Evolutionary conservation across 129 eudicot species (phyloP).

Genomic region (Dittrichia graveolens): DNA sequence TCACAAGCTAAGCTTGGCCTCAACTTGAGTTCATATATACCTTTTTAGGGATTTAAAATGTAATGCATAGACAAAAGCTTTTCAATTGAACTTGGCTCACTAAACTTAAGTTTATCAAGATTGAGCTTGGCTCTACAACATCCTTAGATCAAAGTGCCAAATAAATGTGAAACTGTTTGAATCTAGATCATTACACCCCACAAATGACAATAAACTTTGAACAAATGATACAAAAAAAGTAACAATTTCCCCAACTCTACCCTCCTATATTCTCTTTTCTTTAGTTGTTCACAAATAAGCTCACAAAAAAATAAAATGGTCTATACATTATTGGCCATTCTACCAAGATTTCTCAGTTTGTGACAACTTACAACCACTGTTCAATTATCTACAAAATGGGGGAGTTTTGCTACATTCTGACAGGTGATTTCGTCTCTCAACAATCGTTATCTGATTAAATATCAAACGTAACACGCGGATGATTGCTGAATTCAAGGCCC

Average conservation of each 20-base stretch:
- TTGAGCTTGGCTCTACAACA: no score
- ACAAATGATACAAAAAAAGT: constrained; percentile 15
- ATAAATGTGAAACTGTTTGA: no score
- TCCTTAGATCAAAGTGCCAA: no score
- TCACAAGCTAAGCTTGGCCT: no score
- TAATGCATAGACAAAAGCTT: no score
- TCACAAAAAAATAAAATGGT: constrained; percentile 32
- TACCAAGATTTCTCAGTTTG: constrained; percentile 17
- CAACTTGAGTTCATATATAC: no score
- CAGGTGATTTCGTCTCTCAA: neutral
- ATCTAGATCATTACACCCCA: constrained; percentile 24
- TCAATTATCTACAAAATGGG: constrained; percentile 33
- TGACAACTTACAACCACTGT: constrained; percentile 31
- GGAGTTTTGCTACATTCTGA: constrained; percentile 11
- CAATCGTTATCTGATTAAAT: neutral
- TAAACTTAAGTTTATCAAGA: no score
- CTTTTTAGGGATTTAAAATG: no score
- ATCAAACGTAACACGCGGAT: constrained; percentile 9
- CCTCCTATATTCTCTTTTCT: constrained; percentile 14
- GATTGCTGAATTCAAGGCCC: neutral
- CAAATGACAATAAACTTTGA: constrained; percentile 2
- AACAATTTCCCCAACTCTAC: constrained; percentile 22
- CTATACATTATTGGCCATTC: constrained; percentile 36
- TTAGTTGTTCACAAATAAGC: constrained; percentile 22
- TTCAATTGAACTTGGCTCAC: no score